Base-by-base conservation (phyloP, 1,284 basidiomycete species). In the Stereum hirsutum region DNA sequence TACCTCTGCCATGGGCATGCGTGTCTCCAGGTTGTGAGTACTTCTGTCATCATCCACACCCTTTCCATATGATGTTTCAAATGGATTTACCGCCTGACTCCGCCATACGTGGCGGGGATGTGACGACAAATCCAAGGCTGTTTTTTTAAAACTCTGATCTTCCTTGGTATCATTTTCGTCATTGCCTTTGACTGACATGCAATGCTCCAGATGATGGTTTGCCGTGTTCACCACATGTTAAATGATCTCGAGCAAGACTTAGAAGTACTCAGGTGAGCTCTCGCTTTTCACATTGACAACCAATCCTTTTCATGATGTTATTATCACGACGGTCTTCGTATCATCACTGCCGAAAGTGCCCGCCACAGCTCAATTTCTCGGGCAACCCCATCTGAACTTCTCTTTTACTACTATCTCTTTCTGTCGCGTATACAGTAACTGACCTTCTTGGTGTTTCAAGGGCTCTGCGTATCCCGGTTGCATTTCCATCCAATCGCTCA, bases 281-380 rank as follows among this genome's bases (percentile, higher is more conserved):
- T n/a, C n/a, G n/a, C n/a, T n/a, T n/a, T n/a, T n/a, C n/a, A n/a
- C n/a, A n/a, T n/a, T n/a, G n/a, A n/a, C n/a, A n/a, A n/a, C n/a
- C 17, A 20, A 21, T 33, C 23, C 19, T n/a, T 20, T 32, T 23
- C 25, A 71, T 74, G 74, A 76, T 78, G 75, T 2, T 54, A 64
- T 54, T 63, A 79, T 78, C 82, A 88, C 85, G 85, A 88, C 84
- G 84, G 84, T 88, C 84, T 87, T 81, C 84, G 84, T 87, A 88
- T 54, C 49, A 64, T 59, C 52, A 47, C 64, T 86, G 82, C 80
- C 84, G 84, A 88, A 88, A 83, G 57, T 75, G 85, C 85, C 85
- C 84, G 84, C 79, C 79, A 85, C 79, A 88, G 84, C 84, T 88
- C 84, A 81, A 72, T 64, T 53, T 53, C 51, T 77, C 81, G 83